phyloP scores from a whole-genome alignment of 768 basidiomycete species.

The Leccinum aurantiacum region DNA sequence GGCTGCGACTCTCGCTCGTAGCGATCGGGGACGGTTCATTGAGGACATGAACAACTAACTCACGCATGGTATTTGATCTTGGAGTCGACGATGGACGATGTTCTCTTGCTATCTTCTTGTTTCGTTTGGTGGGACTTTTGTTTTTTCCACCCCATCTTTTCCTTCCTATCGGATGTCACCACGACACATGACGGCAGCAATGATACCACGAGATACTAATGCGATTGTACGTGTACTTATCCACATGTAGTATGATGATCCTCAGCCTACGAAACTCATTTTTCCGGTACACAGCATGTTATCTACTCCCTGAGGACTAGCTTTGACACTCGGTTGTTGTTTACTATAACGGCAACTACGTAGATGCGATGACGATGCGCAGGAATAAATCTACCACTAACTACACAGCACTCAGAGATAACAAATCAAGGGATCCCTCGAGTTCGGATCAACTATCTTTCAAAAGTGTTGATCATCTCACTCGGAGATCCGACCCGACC shows the following conservation, averaged over 20 bases:
- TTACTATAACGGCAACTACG: too few species aligned
- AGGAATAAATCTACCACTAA: too few species aligned
- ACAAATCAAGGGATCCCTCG: too few species aligned
- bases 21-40: constrained; percentile 6
- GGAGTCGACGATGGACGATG: not conserved
- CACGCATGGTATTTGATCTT: not conserved
- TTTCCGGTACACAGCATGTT: not conserved
- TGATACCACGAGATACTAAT: not conserved
- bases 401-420: too few species aligned
- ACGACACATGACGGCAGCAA: not conserved
- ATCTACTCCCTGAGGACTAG: not conserved
- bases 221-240: not conserved
- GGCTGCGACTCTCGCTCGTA: constrained; percentile 11
- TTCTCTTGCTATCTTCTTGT: not conserved
- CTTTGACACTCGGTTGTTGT: too few species aligned
- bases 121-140: not conserved
- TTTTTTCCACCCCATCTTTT: not conserved
- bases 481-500: not conserved
- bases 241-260: not conserved
- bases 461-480: too few species aligned
- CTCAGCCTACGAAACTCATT: not conserved
- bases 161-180: not conserved
- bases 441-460: too few species aligned
- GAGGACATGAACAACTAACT: not conserved
- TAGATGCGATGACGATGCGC: too few species aligned